These are phyloP conservation scores for Aspergillus puulaauensis DNA, from an alignment of 2,329 filamentous ascomycete genomes.

Conservation along the genomic window DNA sequence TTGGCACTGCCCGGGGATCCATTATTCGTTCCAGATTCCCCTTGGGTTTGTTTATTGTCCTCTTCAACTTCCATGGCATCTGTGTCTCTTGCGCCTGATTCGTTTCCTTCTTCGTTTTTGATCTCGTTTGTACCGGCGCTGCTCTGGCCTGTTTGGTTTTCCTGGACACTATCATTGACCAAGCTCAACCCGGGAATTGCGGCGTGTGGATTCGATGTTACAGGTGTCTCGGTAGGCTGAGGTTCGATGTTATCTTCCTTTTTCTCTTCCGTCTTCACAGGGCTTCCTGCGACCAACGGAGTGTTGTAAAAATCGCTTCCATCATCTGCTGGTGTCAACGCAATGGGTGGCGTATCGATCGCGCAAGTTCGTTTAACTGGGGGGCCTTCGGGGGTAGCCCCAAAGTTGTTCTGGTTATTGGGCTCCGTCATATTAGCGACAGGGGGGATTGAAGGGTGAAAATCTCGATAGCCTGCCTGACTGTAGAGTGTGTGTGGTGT, in stretches of 20 bases:
- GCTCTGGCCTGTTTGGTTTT: slow-evolving; percentile 11
- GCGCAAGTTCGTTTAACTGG: slow-evolving; percentile 27
- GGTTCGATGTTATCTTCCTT: slow-evolving; percentile 2
- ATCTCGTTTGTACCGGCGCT: slow-evolving; percentile 4
- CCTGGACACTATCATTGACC: slow-evolving; percentile 25
- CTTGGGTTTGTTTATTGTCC: slow-evolving; percentile 7
- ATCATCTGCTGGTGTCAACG: slow-evolving; percentile 34
- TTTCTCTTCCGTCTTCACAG: slow-evolving; percentile 16
- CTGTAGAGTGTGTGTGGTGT: neutral
- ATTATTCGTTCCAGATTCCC: slow-evolving; percentile 7
- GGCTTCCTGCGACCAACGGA: slow-evolving; percentile 31
- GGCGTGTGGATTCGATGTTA: slow-evolving; percentile 19
- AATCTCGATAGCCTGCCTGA: neutral
- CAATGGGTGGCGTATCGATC: slow-evolving; percentile 30
- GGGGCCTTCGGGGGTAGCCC: slow-evolving; percentile 20
- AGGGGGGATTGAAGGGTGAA: neutral
- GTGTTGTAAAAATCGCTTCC: slow-evolving; percentile 46
- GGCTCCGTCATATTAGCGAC: slow-evolving; percentile 28
- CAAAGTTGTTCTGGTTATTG: slow-evolving; percentile 15
- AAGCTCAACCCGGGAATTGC: slow-evolving; percentile 40
- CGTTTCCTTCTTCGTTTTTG: slow-evolving; percentile 3
- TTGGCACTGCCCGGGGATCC: neutral
- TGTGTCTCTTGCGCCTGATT: neutral
- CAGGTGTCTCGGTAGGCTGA: slow-evolving; percentile 14
- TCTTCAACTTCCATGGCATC: slow-evolving; percentile 32